These are phyloP conservation scores for Arthromyces matolae DNA, from an alignment of 768 basidiomycete genomes.

Conservation along the genomic window DNA sequence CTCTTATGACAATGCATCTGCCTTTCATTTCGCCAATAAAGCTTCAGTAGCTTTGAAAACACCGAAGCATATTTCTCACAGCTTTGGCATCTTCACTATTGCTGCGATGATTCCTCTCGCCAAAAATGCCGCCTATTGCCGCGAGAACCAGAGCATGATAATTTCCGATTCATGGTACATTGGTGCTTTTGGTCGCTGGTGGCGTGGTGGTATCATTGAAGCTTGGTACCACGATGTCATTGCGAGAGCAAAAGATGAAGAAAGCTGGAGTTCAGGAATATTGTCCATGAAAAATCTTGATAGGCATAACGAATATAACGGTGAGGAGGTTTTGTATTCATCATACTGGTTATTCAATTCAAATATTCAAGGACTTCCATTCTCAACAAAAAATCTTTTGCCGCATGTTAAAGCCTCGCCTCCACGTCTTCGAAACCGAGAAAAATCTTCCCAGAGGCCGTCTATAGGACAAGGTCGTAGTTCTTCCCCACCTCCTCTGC, in stretches of 20 bases:
- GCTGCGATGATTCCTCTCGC: constrained; percentile 67
- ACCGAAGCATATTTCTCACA: constrained; percentile 82
- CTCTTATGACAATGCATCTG: constrained; percentile 36
- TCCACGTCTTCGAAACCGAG: constrained; percentile 55
- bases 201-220: constrained; percentile 78
- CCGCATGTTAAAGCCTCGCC: constrained; percentile 46
- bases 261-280: constrained; percentile 76
- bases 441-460: constrained; percentile 46
- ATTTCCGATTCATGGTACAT: constrained; percentile 84
- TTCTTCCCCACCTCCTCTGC: constrained; percentile 78
- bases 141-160: constrained; percentile 45
- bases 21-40: constrained; percentile 88
- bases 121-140: constrained; percentile 33
- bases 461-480: constrained; percentile 44
- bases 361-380: constrained; percentile 1
- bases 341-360: not conserved
- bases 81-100: constrained; percentile 83
- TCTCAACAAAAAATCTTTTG: constrained; percentile 34
- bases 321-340: constrained; percentile 34
- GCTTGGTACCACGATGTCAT: constrained; percentile 75
- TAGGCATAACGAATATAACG: constrained; percentile 61
- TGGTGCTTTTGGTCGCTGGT: constrained; percentile 90
- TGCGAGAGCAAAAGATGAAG: constrained; percentile 60
- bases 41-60: constrained; percentile 91
- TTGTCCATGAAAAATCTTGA: constrained; percentile 73